A percentile compares a stretch with the other conserved stretches of the same genome.
Conservation (phyloP, 2,329 filamentous ascomycete species). For the Intubia oerlemansii region DNA sequence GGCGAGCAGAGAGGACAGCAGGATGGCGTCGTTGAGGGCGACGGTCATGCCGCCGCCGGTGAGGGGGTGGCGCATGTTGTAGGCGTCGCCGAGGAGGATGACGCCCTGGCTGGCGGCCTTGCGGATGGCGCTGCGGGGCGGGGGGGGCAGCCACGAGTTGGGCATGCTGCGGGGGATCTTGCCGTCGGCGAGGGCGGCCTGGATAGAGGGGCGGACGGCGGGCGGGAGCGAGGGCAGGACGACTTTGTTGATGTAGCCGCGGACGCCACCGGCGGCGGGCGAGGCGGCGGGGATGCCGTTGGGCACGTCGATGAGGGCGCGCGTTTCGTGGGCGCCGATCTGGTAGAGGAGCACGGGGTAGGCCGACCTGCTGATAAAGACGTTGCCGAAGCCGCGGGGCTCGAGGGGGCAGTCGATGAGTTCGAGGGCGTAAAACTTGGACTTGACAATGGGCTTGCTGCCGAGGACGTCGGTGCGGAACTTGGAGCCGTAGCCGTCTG, state of each 20-base stretch:
- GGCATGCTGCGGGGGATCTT: slow-evolving; percentile 72
- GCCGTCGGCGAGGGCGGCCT: slow-evolving; percentile 54
- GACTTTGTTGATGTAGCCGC: slow-evolving; percentile 54
- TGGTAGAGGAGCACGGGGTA: slow-evolving; percentile 80
- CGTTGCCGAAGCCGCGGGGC: slow-evolving; percentile 57
- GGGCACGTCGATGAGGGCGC: slow-evolving; percentile 75
- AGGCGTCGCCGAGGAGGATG: slow-evolving; percentile 73
- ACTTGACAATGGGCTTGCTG: slow-evolving; percentile 46
- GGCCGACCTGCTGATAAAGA: slow-evolving; percentile 52
- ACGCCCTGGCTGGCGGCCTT: slow-evolving; percentile 45
- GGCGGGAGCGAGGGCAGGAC: slow-evolving; percentile 61
- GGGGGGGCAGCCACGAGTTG: slow-evolving; percentile 75
- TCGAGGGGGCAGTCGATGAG: slow-evolving; percentile 73
- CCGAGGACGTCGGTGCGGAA: slow-evolving; percentile 66
- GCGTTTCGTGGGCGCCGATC: slow-evolving; percentile 86
- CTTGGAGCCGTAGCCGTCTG: slow-evolving; percentile 81
- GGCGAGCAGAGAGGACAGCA: slow-evolving; percentile 53
- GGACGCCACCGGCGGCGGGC: slow-evolving; percentile 57
- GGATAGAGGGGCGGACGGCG: slow-evolving; percentile 50
- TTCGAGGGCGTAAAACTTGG: slow-evolving; percentile 86
- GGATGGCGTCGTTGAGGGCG: slow-evolving; percentile 74
- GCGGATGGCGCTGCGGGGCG: slow-evolving; percentile 5
- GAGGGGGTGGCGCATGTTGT: slow-evolving; percentile 98
- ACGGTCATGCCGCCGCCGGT: slow-evolving; percentile 98
- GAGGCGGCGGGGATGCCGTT: slow-evolving; percentile 53